Evolutionary conservation across 2,329 filamentous ascomycete genomes (phyloP).

Genomic region (Ploettnerulaceae sp.): DNA sequence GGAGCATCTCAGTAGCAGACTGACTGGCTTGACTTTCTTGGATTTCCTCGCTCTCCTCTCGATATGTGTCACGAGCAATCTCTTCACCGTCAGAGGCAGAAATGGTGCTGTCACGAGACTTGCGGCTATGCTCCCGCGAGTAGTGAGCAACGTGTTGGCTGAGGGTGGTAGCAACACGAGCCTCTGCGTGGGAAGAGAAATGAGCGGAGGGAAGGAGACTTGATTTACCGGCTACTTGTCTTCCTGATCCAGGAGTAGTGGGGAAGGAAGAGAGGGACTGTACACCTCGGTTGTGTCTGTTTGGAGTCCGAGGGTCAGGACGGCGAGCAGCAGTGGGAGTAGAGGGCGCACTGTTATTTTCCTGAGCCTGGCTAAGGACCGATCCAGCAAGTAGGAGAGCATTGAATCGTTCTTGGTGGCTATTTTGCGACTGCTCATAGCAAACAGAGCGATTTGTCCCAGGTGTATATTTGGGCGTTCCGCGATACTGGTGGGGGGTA

Average conservation of each 20-base stretch:
- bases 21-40: constrained; percentile 74
- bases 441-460: constrained; percentile 35
- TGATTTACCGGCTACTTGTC: constrained; percentile 40
- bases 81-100: constrained; percentile 59
- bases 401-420: constrained; percentile 65
- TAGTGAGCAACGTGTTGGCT: constrained; percentile 31
- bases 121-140: constrained; percentile 56
- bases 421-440: constrained; percentile 48
- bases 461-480: constrained; percentile 49
- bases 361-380: constrained; percentile 73
- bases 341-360: constrained; percentile 68
- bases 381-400: constrained; percentile 70
- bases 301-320: constrained; percentile 41
- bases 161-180: constrained; percentile 39
- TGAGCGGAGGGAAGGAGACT: constrained; percentile 58
- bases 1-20: constrained; percentile 69
- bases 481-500: constrained; percentile 38
- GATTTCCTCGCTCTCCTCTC: constrained; percentile 55
- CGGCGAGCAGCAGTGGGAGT: constrained; percentile 47
- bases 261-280: constrained; percentile 85
- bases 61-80: constrained; percentile 44
- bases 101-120: constrained; percentile 81
- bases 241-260: constrained; percentile 61
- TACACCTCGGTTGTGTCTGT: constrained; percentile 67
- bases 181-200: constrained; percentile 56